Evolutionary conservation across 2,329 filamentous ascomycete species (phyloP), one percentile per base, ranked within the genome.

Genomic region (Chaetomiaceae sp.): DNA sequence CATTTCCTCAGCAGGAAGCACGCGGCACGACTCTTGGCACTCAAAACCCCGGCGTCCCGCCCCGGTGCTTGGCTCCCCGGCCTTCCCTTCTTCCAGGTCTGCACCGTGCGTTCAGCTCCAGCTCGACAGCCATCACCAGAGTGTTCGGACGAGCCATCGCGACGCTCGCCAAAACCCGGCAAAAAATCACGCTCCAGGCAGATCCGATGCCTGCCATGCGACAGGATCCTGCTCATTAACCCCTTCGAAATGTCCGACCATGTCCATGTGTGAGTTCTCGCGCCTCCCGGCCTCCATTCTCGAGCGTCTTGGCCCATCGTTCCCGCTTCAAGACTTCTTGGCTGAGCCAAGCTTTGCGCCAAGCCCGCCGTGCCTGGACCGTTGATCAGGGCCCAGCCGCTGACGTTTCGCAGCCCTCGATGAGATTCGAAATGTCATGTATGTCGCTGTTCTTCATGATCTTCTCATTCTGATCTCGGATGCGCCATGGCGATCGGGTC

Each of bases 371-470:
- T 12, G 8, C 27, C 27, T 57, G 58, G 58, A 51, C 39, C 51
- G 52, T 57, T 19, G 47, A 36, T 40, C 23, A 31, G 20, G 47
- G 48, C 47, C 40, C 29, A 37, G 31, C 37, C 29, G 55, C 60
- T 67, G 60, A 67, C 64, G 59, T 65, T 59, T 61, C 55, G 60
- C 64, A 69, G 67, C 55, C 57, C 66, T 68, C 57, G 60, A 68
- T 60, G 64, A 66, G 60, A 61, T 69, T 50, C 63, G 64, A 57
- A 69, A 68, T 66, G 67, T 66, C 59, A 59, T 66, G 64, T 66
- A 62, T 27, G 64, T 64, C 25, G 31, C 34, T 40, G 3, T 43
- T 38, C 20, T 46, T 43, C 36, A 8, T 36, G 46, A 19, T 45
- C 31, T 19, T 45, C 15, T 20, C 34, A 7, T 23, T 11, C 11